Evolutionary conservation across 139 green algal species (phyloP).

Genomic region (Auxenochlorella pyrenoidosa): DNA sequence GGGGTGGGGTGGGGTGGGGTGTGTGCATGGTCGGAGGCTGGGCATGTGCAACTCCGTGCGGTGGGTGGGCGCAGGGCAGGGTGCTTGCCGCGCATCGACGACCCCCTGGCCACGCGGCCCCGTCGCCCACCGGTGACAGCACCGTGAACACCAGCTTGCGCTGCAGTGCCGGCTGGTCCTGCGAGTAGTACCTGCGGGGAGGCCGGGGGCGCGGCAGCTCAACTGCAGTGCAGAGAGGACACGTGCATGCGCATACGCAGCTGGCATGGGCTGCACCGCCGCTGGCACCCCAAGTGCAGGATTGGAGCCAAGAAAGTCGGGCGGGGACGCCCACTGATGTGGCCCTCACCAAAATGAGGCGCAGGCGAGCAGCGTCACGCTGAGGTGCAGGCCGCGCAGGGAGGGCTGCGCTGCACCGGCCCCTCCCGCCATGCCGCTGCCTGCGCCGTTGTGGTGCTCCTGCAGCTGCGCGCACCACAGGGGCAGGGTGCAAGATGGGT

Average conservation of each 20-base stretch:
- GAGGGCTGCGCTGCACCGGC: not conserved
- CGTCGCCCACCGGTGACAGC: not conserved
- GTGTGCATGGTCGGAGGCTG: not conserved
- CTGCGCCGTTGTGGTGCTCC: not conserved
- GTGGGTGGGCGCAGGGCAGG: no score
- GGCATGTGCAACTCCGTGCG: no score
- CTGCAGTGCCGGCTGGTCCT: not conserved
- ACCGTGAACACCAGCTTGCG: conserved; percentile 1
- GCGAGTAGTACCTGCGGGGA: not conserved
- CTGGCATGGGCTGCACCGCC: not conserved
- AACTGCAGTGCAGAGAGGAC: not conserved
- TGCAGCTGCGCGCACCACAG: not conserved
- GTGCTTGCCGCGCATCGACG: no score
- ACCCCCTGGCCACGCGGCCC: not conserved
- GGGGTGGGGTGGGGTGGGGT: no score
- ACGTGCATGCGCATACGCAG: no score
- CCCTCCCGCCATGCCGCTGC: not conserved
- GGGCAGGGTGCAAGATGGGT: not conserved
- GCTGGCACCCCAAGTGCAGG: not conserved
- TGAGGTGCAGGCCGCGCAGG: not conserved
- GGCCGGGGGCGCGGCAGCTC: not conserved
- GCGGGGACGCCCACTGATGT: no score
- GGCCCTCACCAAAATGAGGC: not conserved
- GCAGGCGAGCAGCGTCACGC: not conserved
- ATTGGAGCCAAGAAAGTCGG: not conserved